Evolutionary conservation across 345 rosid genomes (phyloP).

Genomic region (Kandelia obovata): DNA sequence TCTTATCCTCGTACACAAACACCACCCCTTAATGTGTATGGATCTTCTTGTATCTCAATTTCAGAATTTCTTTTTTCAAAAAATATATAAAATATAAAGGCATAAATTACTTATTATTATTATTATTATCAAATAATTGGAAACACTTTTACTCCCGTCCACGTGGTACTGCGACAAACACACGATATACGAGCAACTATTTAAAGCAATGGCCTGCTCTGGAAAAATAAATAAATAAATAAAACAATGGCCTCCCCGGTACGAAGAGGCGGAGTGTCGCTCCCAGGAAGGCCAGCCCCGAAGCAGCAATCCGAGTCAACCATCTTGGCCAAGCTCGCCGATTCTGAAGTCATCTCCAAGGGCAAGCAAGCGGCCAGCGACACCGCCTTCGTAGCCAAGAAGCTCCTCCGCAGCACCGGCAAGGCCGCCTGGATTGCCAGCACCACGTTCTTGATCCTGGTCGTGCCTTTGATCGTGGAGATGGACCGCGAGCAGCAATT

Average conservation of each 20-base stretch:
- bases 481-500: constrained; percentile 68
- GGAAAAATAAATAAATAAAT: too few species aligned
- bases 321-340: constrained; percentile 39
- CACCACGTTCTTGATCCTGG: constrained; percentile 63
- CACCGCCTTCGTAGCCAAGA: constrained; percentile 57
- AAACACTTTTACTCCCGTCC: neutral
- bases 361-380: constrained; percentile 58
- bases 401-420: constrained; percentile 75
- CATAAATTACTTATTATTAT: too few species aligned
- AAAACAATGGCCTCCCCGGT: constrained; percentile 43
- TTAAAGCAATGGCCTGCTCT: too few species aligned
- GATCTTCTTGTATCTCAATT: too few species aligned
- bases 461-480: constrained; percentile 60
- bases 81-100: too few species aligned
- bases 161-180: neutral
- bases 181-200: neutral
- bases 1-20: too few species aligned
- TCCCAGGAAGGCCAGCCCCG: constrained; percentile 32
- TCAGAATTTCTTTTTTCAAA: too few species aligned
- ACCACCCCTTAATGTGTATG: too few species aligned
- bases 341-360: constrained; percentile 39
- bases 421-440: constrained; percentile 87
- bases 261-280: constrained; percentile 47
- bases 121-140: too few species aligned
- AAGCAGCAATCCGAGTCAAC: constrained; percentile 24